Percentiles rank a stretch among this genome's conserved stretches.
These are phyloP conservation scores for Onygenales sp. DNA, from an alignment of 2,329 filamentous ascomycete species.

Conservation along the genomic window DNA sequence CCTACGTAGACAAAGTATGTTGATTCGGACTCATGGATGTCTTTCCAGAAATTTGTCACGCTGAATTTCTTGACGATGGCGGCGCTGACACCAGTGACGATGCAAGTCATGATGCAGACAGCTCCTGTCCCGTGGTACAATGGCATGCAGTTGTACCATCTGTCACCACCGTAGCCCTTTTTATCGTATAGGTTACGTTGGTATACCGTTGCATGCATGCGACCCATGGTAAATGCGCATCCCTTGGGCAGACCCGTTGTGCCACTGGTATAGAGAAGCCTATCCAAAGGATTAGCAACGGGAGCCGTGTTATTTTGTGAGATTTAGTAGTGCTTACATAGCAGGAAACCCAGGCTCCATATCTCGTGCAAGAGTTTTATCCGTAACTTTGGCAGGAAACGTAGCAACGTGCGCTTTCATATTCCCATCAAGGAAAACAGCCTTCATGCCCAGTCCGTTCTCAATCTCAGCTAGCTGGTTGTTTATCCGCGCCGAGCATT, in stretches of 20 bases:
- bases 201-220: conserved; percentile 31
- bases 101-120: conserved; percentile 46
- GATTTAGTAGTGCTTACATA: conserved; percentile 19
- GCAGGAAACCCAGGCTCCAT: conserved; percentile 46
- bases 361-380: conserved; percentile 45
- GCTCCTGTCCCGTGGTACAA: conserved; percentile 68
- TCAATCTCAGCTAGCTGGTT: conserved; percentile 40
- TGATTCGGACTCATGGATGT: conserved; percentile 57
- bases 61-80: conserved; percentile 48
- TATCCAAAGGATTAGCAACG: too few species aligned
- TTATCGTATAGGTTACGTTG: conserved; percentile 24
- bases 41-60: conserved; percentile 60
- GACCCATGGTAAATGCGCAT: conserved; percentile 48
- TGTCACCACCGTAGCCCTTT: conserved; percentile 35
- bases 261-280: conserved; percentile 63
- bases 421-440: conserved; percentile 43
- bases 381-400: conserved; percentile 42
- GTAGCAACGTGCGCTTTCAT: conserved; percentile 41
- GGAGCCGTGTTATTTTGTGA: too few species aligned
- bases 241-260: conserved; percentile 70
- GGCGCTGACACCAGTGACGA: conserved; percentile 41
- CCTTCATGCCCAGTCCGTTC: conserved; percentile 48
- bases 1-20: conserved; percentile 71
- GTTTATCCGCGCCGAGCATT: conserved; percentile 48
- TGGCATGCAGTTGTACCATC: conserved; percentile 70